A percentile compares a stretch with the other conserved stretches of the same genome.
These are phyloP conservation scores for Bruguiera parviflora DNA, from an alignment of 345 rosid species.

Conservation along the genomic window DNA sequence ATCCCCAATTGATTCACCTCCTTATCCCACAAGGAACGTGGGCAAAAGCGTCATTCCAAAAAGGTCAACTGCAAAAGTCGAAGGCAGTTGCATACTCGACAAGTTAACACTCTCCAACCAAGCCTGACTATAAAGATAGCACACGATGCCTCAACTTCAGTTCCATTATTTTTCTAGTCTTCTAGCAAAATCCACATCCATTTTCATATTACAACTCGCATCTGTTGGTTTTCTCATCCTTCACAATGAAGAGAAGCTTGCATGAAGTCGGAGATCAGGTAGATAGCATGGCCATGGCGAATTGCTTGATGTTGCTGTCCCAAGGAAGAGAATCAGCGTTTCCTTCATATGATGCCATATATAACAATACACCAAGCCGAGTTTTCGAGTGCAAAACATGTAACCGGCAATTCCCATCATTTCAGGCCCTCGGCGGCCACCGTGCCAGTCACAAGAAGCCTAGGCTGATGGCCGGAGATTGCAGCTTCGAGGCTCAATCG, in stretches of 20 bases:
- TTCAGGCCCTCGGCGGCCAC: slow-evolving; percentile 71
- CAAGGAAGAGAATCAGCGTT: slow-evolving; percentile 17
- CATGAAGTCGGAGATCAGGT: slow-evolving; percentile 18
- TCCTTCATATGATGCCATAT: slow-evolving; percentile 8
- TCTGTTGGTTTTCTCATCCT: background rate
- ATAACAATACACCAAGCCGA: slow-evolving; percentile 16
- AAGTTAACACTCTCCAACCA: slow-evolving; percentile 3
- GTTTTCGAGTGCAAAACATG: slow-evolving; percentile 75
- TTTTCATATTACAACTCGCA: background rate
- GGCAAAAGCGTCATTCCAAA: slow-evolving; percentile 27
- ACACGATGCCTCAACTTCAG: background rate
- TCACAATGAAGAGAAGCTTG: slow-evolving; percentile 48
- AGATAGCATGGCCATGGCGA: slow-evolving; percentile 46
- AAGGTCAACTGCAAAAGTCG: slow-evolving; percentile 40
- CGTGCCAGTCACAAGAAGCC: slow-evolving; percentile 74
- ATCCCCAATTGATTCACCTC: background rate
- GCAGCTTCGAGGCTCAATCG: slow-evolving; percentile 11
- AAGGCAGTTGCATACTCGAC: slow-evolving; percentile 1
- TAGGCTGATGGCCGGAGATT: slow-evolving; percentile 18
- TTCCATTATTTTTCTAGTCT: background rate
- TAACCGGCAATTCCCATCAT: slow-evolving; percentile 50
- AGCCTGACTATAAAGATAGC: slow-evolving; percentile 22
- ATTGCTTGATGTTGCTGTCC: slow-evolving; percentile 52
- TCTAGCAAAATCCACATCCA: background rate
- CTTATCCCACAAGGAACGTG: slow-evolving; percentile 17